These are phyloP conservation scores for Syzygium aqueum DNA, from an alignment of 345 rosid species.

Conservation along the genomic window DNA sequence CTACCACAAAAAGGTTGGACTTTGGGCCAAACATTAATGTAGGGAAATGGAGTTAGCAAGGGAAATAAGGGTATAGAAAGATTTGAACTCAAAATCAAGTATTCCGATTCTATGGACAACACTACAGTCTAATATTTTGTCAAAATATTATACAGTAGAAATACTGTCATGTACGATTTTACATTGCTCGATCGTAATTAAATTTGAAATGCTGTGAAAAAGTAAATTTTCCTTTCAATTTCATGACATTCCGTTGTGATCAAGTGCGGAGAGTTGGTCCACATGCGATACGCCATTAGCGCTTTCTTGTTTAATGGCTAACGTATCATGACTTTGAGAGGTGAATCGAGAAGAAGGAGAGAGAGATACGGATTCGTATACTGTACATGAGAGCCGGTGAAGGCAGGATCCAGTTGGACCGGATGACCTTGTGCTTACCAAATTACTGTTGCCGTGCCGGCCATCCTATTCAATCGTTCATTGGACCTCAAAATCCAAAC, in stretches of 20 bases:
- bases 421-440: not conserved
- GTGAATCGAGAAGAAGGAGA: not conserved
- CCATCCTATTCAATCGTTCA: not conserved
- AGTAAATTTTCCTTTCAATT: not conserved
- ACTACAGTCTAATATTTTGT: not conserved
- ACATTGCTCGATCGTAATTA: not conserved
- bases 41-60: not conserved
- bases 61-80: fast-evolving
- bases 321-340: not conserved
- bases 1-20: not conserved
- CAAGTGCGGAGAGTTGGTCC: not conserved
- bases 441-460: not conserved
- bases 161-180: not conserved
- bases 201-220: not conserved
- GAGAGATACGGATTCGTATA: not conserved
- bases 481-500: not conserved
- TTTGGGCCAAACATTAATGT: not conserved
- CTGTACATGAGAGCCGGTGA: not conserved
- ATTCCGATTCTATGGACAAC: fast-evolving
- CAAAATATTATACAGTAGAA: not conserved
- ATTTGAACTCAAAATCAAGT: not conserved
- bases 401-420: not conserved
- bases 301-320: not conserved
- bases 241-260: not conserved
- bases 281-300: not conserved